Evolutionary conservation across 1,284 basidiomycete genomes (phyloP).

Genomic region (Ustilago nuda): DNA sequence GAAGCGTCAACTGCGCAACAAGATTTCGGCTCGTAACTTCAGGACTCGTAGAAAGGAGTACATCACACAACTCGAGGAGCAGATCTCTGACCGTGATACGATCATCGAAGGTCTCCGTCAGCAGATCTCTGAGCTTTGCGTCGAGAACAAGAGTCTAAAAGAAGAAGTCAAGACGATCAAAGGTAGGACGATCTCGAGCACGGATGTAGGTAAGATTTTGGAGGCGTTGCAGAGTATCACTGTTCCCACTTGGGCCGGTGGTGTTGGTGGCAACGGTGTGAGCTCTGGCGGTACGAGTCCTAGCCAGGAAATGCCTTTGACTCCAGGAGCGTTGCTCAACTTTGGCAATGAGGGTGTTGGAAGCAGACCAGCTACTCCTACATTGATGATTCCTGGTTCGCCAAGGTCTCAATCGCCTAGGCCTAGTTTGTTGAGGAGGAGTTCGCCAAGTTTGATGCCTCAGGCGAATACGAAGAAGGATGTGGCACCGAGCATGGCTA

Average conservation of each 20-base stretch:
- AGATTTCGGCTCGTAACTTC: constrained; percentile 95
- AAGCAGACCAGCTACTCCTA: constrained; percentile 44
- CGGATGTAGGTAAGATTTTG: constrained; percentile 70
- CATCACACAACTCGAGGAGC: constrained; percentile 89
- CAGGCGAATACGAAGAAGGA: constrained; percentile 60
- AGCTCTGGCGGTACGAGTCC: constrained; percentile 30
- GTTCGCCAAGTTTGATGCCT: constrained; percentile 29
- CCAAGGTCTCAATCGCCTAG: constrained; percentile 46
- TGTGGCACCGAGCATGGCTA: constrained; percentile 23
- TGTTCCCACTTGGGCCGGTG: not conserved
- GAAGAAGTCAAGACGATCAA: constrained; percentile 71
- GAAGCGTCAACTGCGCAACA: constrained; percentile 94
- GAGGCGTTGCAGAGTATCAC: constrained; percentile 80
- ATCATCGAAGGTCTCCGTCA: constrained; percentile 87
- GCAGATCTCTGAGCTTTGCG: constrained; percentile 82
- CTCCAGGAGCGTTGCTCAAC: constrained; percentile 44
- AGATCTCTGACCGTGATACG: constrained; percentile 90
- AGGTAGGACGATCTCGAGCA: constrained; percentile 74
- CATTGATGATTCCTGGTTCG: constrained; percentile 39
- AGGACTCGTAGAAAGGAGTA: constrained; percentile 94
- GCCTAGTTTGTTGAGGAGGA: constrained; percentile 37
- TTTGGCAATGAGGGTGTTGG: constrained; percentile 16
- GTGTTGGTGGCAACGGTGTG: not conserved
- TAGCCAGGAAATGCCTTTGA: constrained; percentile 26
- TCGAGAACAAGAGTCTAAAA: constrained; percentile 83